Conservation (phyloP, 495 filamentous ascomycete genomes). For the Lepidopterella palustris region DNA sequence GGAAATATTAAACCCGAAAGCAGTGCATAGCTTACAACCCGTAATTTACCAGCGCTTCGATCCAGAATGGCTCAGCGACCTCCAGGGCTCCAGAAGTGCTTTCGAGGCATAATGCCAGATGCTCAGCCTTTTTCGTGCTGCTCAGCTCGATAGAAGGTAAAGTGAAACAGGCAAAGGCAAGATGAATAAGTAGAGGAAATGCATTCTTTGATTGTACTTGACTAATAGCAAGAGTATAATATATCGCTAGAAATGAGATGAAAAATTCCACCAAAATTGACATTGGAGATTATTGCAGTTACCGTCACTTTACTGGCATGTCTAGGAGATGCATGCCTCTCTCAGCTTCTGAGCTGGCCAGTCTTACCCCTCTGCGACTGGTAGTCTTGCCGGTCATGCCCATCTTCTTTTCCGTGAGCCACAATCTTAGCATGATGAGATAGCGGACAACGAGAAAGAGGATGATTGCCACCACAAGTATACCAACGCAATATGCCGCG, state of each 20-base stretch:
- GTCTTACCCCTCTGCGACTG: not conserved
- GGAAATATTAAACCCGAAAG: slow-evolving; percentile 2
- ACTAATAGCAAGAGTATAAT: slow-evolving; percentile 1
- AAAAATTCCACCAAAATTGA: slow-evolving; percentile 10
- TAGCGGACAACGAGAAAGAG: slow-evolving; percentile 53
- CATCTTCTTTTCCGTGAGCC: slow-evolving; percentile 48
- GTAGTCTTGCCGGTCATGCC: slow-evolving; percentile 41
- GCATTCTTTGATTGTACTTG: not conserved
- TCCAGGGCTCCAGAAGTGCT: too few species aligned
- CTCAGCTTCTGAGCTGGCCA: slow-evolving; percentile 6
- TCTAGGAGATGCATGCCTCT: slow-evolving; percentile 1
- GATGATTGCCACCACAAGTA: slow-evolving; percentile 55
- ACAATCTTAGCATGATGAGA: slow-evolving; percentile 48
- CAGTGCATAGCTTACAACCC: slow-evolving; percentile 2
- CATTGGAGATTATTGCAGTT: not conserved
- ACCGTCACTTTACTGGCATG: not conserved
- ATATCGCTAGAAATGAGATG: not conserved
- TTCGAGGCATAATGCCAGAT: too few species aligned
- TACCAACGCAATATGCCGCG: slow-evolving; percentile 55
- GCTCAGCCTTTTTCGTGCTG: too few species aligned
- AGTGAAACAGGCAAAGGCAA: not conserved
- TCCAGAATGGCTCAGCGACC: too few species aligned
- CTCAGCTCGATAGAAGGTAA: not conserved
- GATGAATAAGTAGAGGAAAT: not conserved
- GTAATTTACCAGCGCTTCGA: too few species aligned